These are phyloP conservation scores for Mycena olivaceomarginata DNA, from an alignment of 768 basidiomycete genomes.

Conservation along the genomic window DNA sequence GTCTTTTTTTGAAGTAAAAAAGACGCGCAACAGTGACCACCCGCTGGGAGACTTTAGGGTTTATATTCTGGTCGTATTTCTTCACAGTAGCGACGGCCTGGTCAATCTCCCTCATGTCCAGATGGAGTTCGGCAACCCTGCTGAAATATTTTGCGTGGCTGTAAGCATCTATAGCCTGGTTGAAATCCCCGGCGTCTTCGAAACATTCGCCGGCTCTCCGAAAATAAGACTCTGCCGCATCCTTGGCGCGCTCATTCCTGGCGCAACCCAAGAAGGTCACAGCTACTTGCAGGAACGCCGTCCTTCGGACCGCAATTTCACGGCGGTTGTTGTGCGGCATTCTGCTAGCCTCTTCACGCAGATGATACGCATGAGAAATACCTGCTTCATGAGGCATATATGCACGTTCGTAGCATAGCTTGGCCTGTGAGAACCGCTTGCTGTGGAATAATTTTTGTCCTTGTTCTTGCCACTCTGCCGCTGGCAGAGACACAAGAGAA, in stretches of 20 bases:
- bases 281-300: constrained; percentile 66
- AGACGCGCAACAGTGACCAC: constrained; percentile 30
- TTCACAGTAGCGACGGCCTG: constrained; percentile 61
- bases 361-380: constrained; percentile 71
- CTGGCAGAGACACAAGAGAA: no score
- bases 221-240: constrained; percentile 62
- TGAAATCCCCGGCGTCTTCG: constrained; percentile 58
- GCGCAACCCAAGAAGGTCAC: no score
- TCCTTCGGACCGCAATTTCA: constrained; percentile 49
- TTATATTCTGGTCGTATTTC: constrained; percentile 6
- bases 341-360: constrained; percentile 69
- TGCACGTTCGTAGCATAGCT: constrained; percentile 73
- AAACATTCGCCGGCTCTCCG: constrained; percentile 68
- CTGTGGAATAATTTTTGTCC: constrained; percentile 60
- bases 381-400: constrained; percentile 61
- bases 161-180: constrained; percentile 68
- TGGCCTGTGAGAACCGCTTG: constrained; percentile 70
- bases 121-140: constrained; percentile 65
- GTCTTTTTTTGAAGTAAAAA: constrained; percentile 43
- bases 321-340: constrained; percentile 48
- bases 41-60: neutral
- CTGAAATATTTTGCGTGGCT: constrained; percentile 63
- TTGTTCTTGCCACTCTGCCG: constrained; percentile 58
- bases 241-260: constrained; percentile 68
- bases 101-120: constrained; percentile 69